Evolutionary conservation across 306 rosid species (phyloP), one percentile per base, ranked within the genome.

Genomic region (Citrullus mucosospermus): DNA sequence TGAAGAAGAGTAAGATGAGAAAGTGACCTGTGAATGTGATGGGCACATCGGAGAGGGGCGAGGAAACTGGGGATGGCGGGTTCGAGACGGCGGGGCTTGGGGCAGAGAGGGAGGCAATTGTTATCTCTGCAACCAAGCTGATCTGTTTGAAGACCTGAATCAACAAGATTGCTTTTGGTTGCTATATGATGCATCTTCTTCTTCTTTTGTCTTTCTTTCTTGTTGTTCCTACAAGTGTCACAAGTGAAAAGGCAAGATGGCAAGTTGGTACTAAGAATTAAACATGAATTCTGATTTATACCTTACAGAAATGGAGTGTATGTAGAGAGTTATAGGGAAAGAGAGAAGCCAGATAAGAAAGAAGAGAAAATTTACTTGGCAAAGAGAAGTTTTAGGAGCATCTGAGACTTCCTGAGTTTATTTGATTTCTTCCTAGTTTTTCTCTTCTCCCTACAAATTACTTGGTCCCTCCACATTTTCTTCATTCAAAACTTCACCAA

Each of bases 11-110:
- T 18, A 18, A 70, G 9, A 43, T 41, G 17, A 22, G 14, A 72
- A 50, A 72, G 14, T 22, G 34, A 78, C 83, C 77, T 68, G n/a
- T 68, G 88, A 93, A 93, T 88, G 86, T 85, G 93, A 32, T 83
- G 85, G 83, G 22, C 80, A 62, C 96, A 93, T 53, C 78, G 57
- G 14, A 84, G 82, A 73, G 97, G 97, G 78, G 78, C 84, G 86
- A 93, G 90, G 81, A 91, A 87, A 38, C 87, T 96, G 41, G 93
- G 91, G 11, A 91, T 32, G 57, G 89, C 54, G 70, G 89, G 88
- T 68, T 88, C 76, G 20, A 83, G 58, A 66, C 88, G 85, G 38
- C 84, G 86, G 9, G 98, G 98, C 56, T 88, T 91, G 0, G 97
- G 98, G 75, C 97, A 93, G 70, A 93, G 84, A 18, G 96, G 97